These are phyloP conservation scores for Tolypocladium tropicale DNA, from an alignment of 2,329 filamentous ascomycete species.

Conservation along the genomic window DNA sequence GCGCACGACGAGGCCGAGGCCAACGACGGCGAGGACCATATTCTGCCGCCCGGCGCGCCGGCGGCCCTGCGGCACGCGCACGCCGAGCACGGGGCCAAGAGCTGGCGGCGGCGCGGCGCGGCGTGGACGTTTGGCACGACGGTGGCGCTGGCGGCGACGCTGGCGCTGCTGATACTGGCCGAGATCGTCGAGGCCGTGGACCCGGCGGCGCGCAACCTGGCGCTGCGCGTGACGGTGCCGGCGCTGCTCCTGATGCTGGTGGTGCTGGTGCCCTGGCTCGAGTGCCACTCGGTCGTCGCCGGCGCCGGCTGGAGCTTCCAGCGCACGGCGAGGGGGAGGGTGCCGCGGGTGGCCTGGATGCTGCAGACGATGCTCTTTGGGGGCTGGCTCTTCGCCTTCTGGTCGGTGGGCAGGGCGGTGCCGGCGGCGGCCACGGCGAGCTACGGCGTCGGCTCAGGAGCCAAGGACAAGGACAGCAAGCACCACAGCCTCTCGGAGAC, in stretches of 20 bases:
- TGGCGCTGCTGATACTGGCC: slow-evolving; percentile 72
- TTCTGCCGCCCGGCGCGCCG: slow-evolving; percentile 53
- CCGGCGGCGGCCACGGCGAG: slow-evolving; percentile 23
- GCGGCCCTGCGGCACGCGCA: slow-evolving; percentile 47
- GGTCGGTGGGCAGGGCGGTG: slow-evolving; percentile 60
- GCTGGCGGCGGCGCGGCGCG: slow-evolving; percentile 38
- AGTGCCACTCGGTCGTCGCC: slow-evolving; percentile 56
- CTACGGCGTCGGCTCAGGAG: background rate
- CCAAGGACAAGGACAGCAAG: background rate
- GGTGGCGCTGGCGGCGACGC: slow-evolving; percentile 64
- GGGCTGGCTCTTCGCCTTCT: slow-evolving; percentile 64
- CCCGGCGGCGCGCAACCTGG: slow-evolving; percentile 54
- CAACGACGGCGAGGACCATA: slow-evolving; percentile 48
- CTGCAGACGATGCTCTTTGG: slow-evolving; percentile 53
- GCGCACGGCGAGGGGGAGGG: slow-evolving; percentile 42
- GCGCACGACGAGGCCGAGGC: slow-evolving; percentile 26
- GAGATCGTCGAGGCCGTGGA: slow-evolving; percentile 73
- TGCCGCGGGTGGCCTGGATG: slow-evolving; percentile 52
- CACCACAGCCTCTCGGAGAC: slow-evolving; percentile 20
- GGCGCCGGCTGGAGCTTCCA: slow-evolving; percentile 52
- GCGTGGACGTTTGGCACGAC: slow-evolving; percentile 65
- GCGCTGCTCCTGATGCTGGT: slow-evolving; percentile 63
- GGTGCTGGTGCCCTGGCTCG: slow-evolving; percentile 66
- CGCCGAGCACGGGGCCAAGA: slow-evolving; percentile 46
- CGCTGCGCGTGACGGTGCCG: slow-evolving; percentile 59